Conservation (phyloP, 1,284 basidiomycete species). For the Pascua sp. region DNA sequence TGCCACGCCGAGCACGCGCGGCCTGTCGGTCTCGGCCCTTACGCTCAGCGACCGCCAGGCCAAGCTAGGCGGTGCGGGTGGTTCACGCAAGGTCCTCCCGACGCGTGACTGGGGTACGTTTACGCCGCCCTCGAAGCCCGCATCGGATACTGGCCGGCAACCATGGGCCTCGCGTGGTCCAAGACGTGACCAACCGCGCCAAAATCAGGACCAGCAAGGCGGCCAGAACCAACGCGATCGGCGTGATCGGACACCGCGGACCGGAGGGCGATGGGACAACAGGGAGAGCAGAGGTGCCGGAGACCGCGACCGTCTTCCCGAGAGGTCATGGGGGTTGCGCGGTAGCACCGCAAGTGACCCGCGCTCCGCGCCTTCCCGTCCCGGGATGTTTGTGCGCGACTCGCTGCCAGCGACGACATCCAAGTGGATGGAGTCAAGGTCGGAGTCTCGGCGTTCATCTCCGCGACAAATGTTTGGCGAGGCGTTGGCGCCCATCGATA, state of each 20-base stretch:
- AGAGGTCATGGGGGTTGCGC: too few relatives aligned
- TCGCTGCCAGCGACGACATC: not conserved
- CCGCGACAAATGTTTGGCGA: too few relatives aligned
- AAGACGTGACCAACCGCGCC: not conserved
- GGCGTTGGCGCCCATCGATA: not conserved
- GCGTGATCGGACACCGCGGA: not conserved
- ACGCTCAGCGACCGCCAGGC: not conserved
- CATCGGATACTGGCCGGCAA: not conserved
- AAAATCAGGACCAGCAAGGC: not conserved
- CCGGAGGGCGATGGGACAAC: not conserved
- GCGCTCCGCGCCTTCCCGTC: too few relatives aligned
- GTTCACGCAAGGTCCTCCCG: constrained; percentile 1
- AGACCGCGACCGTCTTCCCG: too few relatives aligned
- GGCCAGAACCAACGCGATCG: not conserved
- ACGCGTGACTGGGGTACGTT: constrained; percentile 8
- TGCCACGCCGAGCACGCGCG: not conserved
- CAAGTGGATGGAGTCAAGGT: too few relatives aligned
- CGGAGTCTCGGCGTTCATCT: too few relatives aligned
- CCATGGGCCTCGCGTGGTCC: too few relatives aligned
- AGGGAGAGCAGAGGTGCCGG: too few relatives aligned
- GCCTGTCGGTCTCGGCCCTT: not conserved
- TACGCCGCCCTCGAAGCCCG: not conserved
- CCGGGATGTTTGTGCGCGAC: too few relatives aligned
- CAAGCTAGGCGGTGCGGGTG: not conserved
- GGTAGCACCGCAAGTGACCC: too few relatives aligned